Percentiles rank a stretch among this genome's conserved stretches.
phyloP scores from a whole-genome alignment of 345 rosid genomes.

The Arabidopsis arenosa region DNA sequence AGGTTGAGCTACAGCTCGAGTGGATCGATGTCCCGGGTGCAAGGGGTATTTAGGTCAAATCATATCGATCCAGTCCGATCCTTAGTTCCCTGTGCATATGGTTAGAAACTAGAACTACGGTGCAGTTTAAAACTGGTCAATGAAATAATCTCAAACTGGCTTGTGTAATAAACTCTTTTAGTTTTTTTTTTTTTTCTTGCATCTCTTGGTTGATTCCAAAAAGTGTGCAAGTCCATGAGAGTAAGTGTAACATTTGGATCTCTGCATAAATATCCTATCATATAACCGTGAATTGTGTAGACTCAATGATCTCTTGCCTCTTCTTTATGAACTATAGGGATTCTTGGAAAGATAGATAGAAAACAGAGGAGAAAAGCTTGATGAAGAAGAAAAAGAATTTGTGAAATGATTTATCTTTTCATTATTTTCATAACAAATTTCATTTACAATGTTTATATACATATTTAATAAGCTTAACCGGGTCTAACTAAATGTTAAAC shows the following conservation, averaged over 20 bases:
- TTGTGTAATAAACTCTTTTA: background rate
- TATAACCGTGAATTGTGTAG: background rate
- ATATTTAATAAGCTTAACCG: background rate
- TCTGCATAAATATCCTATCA: background rate
- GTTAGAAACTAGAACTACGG: background rate
- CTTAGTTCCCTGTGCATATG: conserved; percentile 28
- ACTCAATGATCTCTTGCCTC: background rate
- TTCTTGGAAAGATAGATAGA: background rate
- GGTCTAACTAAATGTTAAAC: background rate
- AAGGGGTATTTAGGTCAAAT: conserved; percentile 48
- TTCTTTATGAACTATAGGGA: conserved; percentile 27
- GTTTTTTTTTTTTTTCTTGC: background rate
- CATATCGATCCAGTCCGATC: background rate
- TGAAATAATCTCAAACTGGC: conserved; percentile 14
- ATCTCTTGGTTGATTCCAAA: background rate
- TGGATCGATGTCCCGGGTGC: conserved; percentile 68
- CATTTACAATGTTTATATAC: background rate
- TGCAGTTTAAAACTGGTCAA: background rate
- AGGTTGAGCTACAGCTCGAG: conserved; percentile 61
- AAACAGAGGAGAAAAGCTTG: background rate
- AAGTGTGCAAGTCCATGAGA: conserved; percentile 1
- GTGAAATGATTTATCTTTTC: background rate
- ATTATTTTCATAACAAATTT: background rate
- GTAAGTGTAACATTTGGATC: conserved; percentile 1
- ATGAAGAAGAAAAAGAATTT: background rate